Evolutionary conservation across 2,329 filamentous ascomycete genomes (phyloP).

Genomic region (Talaromyces funiculosus): DNA sequence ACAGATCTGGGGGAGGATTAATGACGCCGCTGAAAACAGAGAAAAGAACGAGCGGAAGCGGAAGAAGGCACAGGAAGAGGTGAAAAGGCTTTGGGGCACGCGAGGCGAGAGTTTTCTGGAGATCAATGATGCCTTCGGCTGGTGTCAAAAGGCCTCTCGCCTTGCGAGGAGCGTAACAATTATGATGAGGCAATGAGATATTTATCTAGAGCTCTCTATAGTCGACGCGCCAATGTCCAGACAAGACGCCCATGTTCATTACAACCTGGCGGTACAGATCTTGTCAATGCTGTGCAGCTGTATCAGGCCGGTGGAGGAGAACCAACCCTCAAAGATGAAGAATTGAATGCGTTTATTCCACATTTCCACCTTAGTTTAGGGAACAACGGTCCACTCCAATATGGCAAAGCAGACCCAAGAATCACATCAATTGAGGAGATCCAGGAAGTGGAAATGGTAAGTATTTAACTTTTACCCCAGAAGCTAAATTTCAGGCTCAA

Average conservation of each 20-base stretch:
- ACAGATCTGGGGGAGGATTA: background rate
- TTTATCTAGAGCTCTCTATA: background rate
- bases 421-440: too few species aligned
- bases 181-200: background rate
- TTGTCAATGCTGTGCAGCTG: too few species aligned
- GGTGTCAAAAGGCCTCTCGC: background rate
- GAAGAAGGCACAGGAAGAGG: background rate
- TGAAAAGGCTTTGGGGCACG: background rate
- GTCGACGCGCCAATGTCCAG: background rate
- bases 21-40: background rate
- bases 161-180: background rate
- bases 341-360: too few species aligned
- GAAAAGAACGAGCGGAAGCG: background rate
- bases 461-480: too few species aligned
- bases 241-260: background rate
- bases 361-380: too few species aligned
- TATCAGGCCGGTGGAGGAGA: too few species aligned
- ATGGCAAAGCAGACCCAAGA: too few species aligned
- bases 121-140: background rate
- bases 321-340: too few species aligned
- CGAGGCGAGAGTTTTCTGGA: background rate
- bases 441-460: too few species aligned
- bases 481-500: too few species aligned
- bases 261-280: too few species aligned
- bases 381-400: too few species aligned